phyloP scores from a whole-genome alignment of 2,329 filamentous ascomycete genomes.

The Xylariomycetidae sp. region DNA sequence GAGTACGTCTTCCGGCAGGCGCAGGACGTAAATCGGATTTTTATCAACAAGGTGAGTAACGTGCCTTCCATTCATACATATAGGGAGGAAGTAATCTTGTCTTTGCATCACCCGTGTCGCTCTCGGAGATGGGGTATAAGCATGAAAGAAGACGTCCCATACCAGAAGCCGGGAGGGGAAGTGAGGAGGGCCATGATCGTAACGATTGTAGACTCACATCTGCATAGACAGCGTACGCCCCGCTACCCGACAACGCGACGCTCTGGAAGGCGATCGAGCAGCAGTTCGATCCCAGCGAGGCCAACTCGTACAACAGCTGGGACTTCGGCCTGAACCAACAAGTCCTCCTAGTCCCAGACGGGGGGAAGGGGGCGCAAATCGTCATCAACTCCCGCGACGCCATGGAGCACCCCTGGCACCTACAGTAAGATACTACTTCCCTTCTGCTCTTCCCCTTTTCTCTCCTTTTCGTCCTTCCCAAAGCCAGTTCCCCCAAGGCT shows the following conservation, averaged over 20 bases:
- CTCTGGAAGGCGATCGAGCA: conserved; percentile 30
- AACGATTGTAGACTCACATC: neutral
- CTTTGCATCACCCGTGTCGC: too few species aligned
- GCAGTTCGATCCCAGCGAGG: conserved; percentile 19
- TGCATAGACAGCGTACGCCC: conserved; percentile 27
- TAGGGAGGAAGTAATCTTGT: too few species aligned
- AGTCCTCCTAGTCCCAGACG: conserved; percentile 29
- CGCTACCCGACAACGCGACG: conserved; percentile 27
- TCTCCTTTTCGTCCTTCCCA: neutral
- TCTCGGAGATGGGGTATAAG: too few species aligned
- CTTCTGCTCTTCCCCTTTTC: neutral
- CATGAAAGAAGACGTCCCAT: too few species aligned
- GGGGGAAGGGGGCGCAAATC: conserved; percentile 27
- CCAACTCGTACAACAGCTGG: conserved; percentile 31
- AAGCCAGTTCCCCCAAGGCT: too few species aligned
- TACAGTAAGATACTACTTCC: conserved; percentile 24
- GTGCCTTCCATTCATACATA: too few species aligned
- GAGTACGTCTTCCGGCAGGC: conserved; percentile 31
- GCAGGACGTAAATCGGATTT: conserved; percentile 31
- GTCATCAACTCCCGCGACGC: conserved; percentile 33
- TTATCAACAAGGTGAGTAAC: conserved; percentile 30
- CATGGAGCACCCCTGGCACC: conserved; percentile 36
- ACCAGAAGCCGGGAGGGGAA: neutral
- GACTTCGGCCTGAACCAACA: conserved; percentile 32
- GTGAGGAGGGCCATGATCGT: neutral